Conservation (phyloP, 2,329 filamentous ascomycete species). For the Penicillium sp. region DNA sequence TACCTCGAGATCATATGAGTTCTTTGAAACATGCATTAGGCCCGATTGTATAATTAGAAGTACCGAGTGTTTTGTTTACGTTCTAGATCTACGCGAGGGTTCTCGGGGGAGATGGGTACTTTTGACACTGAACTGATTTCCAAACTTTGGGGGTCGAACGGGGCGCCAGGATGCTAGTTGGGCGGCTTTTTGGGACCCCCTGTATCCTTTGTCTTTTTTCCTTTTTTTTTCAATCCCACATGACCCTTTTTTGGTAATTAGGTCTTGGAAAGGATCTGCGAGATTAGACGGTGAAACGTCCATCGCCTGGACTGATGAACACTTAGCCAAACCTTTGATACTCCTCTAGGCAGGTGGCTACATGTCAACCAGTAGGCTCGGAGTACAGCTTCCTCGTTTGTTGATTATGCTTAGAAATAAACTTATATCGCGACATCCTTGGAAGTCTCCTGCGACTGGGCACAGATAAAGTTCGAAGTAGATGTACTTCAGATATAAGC, state of each 20-base stretch:
- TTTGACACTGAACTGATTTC: background rate
- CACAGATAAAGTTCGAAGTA: background rate
- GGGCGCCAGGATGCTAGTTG: background rate
- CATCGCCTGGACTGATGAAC: background rate
- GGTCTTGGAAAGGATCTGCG: conserved; percentile 1
- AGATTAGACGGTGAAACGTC: background rate
- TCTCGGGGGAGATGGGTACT: conserved; percentile 3
- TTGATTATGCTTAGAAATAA: too few species aligned
- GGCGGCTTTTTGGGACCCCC: background rate
- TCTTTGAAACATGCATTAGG: background rate
- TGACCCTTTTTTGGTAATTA: background rate
- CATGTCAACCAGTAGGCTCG: background rate
- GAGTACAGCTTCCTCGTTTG: too few species aligned
- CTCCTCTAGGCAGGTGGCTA: conserved; percentile 5
- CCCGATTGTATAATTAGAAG: background rate
- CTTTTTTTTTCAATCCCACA: conserved; percentile 4
- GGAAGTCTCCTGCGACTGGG: background rate
- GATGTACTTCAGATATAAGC: background rate
- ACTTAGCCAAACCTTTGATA: background rate
- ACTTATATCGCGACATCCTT: too few species aligned
- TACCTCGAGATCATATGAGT: too few species aligned
- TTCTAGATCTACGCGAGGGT: conserved; percentile 8
- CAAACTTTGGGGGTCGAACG: background rate
- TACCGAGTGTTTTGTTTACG: background rate
- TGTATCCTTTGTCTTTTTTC: background rate